Base-by-base conservation (phyloP, 352 stramenopile species). In the Phytophthora citricola region DNA sequence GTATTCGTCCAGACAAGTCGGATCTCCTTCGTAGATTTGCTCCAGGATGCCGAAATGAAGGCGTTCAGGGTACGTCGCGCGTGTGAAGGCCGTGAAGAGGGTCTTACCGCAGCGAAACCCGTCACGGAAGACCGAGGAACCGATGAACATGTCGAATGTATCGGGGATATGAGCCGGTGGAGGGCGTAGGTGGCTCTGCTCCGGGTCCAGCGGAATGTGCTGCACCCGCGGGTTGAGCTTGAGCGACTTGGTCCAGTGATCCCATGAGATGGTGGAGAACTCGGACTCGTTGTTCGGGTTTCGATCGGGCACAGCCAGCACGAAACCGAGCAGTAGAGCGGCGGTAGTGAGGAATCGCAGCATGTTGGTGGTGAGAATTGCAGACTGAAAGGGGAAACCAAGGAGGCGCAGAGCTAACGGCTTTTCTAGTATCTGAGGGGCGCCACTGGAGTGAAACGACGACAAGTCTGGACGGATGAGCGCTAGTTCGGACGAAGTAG, bases 41-140 rank as follows among this genome's bases (percentile, higher is more conserved):
- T 94, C 87, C 29, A 95, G 63, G 27, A 95, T 76, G 38, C 87
- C 87, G 71, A 95, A 93, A 50, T 80, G 87, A 1, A 95, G 40
- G 7, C 83, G 78, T 10, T 91, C 80, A 0, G 85, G 85, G 51
- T 93, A 57, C 31, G 51, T 75, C 1, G 85, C 81, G 32, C 85
- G 75, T 54, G 80, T 88, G 8, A 93, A 69, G 7, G 79, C 87
- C 22, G 87, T 92, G 57, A 91, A 83, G 9, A 94, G 76, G 2
- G 85, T 94, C 58, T 91, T 91, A 22, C 79, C 87, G 56, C 87
- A 94, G 2, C 87, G 85, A 57, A 83, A 86, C 27, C 81, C 83
- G 43, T 94, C 87, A 15, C 87, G 85, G 55, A 92, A 95, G 24
- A 90, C 82, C 38, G 87, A 93, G 26, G 91, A 76, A 0, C 87